Conservation (phyloP, 2,329 filamentous ascomycete genomes). For the Curvularia verruculosa region DNA sequence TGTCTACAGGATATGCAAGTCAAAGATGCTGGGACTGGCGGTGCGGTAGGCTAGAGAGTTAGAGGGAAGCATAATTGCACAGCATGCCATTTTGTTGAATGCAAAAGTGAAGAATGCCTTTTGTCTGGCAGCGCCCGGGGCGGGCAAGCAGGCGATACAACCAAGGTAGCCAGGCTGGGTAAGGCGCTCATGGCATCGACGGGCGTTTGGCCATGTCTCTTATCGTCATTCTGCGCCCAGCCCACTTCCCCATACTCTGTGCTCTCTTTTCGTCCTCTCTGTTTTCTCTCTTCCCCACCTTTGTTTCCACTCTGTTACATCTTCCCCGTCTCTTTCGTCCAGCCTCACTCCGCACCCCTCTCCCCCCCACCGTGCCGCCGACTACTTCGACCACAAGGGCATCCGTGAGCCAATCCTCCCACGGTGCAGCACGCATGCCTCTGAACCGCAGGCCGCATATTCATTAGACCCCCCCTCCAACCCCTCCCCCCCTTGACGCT, state of each 20-base stretch:
- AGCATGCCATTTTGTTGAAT: neutral
- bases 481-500: neutral
- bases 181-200: conserved; percentile 1
- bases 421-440: neutral
- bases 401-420: neutral
- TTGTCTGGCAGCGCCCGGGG: neutral
- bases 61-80: neutral
- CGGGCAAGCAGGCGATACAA: conserved; percentile 2
- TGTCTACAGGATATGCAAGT: conserved; percentile 31
- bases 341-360: neutral
- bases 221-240: conserved; percentile 13
- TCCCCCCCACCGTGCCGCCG: too few relatives aligned
- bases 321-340: neutral
- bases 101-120: neutral
- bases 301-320: neutral
- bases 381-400: neutral
- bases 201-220: conserved; percentile 13
- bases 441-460: neutral
- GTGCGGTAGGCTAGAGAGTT: conserved; percentile 19
- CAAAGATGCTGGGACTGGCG: conserved; percentile 36
- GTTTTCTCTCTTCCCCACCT: neutral
- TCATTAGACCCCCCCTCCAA: neutral
- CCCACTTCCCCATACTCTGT: conserved; percentile 10
- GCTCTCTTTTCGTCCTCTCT: conserved; percentile 3
- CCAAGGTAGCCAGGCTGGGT: neutral